phyloP scores from a whole-genome alignment of 148 eudicot species.

The Fagopyrum homotropicum region DNA sequence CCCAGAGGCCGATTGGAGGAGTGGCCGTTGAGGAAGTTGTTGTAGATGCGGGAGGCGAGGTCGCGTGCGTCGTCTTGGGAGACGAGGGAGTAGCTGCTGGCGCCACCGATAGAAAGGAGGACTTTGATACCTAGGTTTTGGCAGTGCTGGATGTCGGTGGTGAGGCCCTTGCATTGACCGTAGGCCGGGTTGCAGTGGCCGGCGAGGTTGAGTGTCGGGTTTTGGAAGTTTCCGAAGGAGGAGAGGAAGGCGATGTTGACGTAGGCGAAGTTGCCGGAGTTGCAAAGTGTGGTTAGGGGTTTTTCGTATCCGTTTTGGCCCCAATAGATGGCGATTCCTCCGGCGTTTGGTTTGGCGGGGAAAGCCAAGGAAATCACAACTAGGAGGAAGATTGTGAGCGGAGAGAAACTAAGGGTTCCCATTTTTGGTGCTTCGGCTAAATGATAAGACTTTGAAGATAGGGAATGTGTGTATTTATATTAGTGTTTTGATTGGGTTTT shows the following conservation, averaged over 20 bases:
- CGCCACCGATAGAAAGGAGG: conserved; percentile 33
- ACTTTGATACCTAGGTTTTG: conserved; percentile 5
- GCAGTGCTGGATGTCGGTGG: not conserved
- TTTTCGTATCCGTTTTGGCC: conserved; percentile 41
- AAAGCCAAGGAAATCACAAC: conserved; percentile 1
- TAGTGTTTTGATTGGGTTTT: no score
- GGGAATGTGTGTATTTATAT: no score
- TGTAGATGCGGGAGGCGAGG: conserved; percentile 18
- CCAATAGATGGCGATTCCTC: conserved; percentile 44
- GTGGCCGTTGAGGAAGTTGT: conserved; percentile 18
- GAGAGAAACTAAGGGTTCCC: no score
- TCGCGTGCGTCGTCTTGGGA: conserved; percentile 22
- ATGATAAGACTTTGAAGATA: no score
- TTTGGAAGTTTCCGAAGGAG: conserved; percentile 35
- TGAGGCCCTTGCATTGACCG: conserved; percentile 23
- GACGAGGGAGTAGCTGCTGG: conserved; percentile 17
- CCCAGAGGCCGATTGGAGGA: conserved; percentile 21
- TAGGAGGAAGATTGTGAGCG: conserved; percentile 13
- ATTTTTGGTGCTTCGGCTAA: no score
- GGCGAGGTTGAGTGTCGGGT: conserved; percentile 32
- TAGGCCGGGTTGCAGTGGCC: conserved; percentile 37
- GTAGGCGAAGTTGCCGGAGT: conserved; percentile 27
- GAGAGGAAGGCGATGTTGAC: conserved; percentile 34
- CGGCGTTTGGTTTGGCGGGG: conserved; percentile 16
- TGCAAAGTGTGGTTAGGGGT: conserved; percentile 28